Evolutionary conservation across 305 asterid genomes (phyloP), one percentile per base, ranked within the genome.

Genomic region (Solanum hybrid): DNA sequence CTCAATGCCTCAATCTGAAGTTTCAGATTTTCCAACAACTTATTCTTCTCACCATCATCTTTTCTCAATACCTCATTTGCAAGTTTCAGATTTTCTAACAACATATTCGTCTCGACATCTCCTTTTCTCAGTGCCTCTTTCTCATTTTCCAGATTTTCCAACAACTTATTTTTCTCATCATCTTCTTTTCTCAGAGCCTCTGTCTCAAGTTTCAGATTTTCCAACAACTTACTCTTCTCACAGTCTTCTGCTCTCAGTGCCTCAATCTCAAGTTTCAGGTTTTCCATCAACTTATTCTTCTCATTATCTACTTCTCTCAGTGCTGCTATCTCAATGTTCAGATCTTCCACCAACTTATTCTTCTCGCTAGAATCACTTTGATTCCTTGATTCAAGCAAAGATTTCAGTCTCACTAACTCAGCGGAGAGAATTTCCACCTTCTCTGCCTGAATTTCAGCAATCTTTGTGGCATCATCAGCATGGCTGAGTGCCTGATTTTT

Each of bases 381-480:
- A 24, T 86, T 89, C 92, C 90, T 94, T 24, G 97, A 93, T 79
- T 96, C 96, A 69, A 95, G 95, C 89, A 91, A 89, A 77, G 96
- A 94, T 91, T 95, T 95, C 91, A 96, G 85, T 32, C 92, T 95
- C 81, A 91, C 93, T 94, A 97, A 88, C 93, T 97, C 99, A 5
- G 96, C 94, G 24, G 99, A 95, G 36, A 97, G 98, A 88, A 91
- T 88, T 85, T 96, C 97, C 24, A 96, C 97, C 89, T 94, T 95
- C 88, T 91, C 95, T 0, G 96, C 96, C 87, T 96, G 97, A 86
- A 94, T 91, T 94, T 95, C 98, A 4, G 99, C 98, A 88, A 94
- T 92, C 79, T 94, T 93, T 32, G 98, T 94, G 20, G 97, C 99
- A 86, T 95, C 98, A 72, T 97, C 96, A n/a, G 98, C 99, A 89